phyloP scores from a whole-genome alignment of 176 grass and related monocot species.

The Panicum miliaceum region DNA sequence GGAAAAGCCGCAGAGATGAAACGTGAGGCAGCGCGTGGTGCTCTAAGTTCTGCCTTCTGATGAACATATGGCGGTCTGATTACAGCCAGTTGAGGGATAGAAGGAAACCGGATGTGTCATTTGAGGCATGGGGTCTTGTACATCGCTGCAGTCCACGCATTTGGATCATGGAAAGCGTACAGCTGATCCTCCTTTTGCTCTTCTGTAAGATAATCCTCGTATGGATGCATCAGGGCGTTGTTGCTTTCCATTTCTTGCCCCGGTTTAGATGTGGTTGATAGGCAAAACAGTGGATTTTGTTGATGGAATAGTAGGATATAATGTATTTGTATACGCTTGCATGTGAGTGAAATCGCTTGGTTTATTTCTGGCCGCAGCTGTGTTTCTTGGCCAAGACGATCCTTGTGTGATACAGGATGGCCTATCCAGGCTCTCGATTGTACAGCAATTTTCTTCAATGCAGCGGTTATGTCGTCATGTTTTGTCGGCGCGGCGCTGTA shows the following conservation, averaged over 20 bases:
- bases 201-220: constrained; percentile 51
- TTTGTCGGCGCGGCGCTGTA: not conserved
- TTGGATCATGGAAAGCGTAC: constrained; percentile 21
- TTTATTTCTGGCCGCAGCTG: not conserved
- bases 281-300: not conserved
- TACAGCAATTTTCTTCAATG: not conserved
- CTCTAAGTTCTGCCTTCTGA: constrained; percentile 81
- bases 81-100: constrained; percentile 32
- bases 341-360: constrained; percentile 3
- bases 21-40: constrained; percentile 69
- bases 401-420: not conserved
- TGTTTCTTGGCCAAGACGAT: not conserved
- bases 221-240: not conserved
- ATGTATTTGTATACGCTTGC: constrained; percentile 1
- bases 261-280: constrained; percentile 47
- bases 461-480: not conserved
- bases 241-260: constrained; percentile 29
- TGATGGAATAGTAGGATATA: constrained; percentile 27
- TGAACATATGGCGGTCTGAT: constrained; percentile 20
- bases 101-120: constrained; percentile 28
- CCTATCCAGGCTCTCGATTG: not conserved
- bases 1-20: constrained; percentile 83
- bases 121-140: constrained; percentile 30
- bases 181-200: constrained; percentile 33
- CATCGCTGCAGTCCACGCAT: constrained; percentile 31